A percentile compares a stretch with the other conserved stretches of the same genome.
Conservation (phyloP, 164 flowering plant species). For the Brasenia schreberi region DNA sequence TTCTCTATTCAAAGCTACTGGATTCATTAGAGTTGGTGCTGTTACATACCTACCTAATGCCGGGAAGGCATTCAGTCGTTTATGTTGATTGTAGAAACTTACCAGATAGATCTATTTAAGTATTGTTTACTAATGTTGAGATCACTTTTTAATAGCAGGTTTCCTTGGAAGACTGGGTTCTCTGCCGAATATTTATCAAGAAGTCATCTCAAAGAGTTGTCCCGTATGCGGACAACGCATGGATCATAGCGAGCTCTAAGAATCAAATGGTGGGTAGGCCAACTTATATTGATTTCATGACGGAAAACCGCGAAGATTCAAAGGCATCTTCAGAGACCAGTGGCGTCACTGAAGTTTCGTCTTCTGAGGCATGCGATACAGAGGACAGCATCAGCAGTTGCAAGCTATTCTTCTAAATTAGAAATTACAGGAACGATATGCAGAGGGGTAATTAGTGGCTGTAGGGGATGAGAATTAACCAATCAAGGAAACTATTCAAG, state of each 20-base stretch:
- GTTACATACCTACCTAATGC: too few species aligned
- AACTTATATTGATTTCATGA: slow-evolving; percentile 19
- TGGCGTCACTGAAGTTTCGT: slow-evolving; percentile 23
- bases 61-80: too few species aligned
- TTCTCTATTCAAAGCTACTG: too few species aligned
- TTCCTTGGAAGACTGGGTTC: slow-evolving; percentile 38
- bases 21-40: too few species aligned
- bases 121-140: too few species aligned
- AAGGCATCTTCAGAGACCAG: slow-evolving; percentile 20
- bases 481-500: background rate
- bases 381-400: background rate
- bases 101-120: too few species aligned
- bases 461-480: background rate
- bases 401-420: background rate
- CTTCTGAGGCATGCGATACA: slow-evolving; percentile 8
- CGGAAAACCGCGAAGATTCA: slow-evolving; percentile 3
- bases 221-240: background rate
- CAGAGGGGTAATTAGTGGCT: background rate
- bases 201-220: slow-evolving; percentile 7
- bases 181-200: slow-evolving; percentile 47
- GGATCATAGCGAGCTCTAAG: slow-evolving; percentile 3
- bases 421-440: background rate
- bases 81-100: too few species aligned
- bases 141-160: background rate
- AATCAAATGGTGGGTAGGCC: slow-evolving; percentile 7